Conservation (phyloP, 345 rosid species). For the Bruguiera parviflora region DNA sequence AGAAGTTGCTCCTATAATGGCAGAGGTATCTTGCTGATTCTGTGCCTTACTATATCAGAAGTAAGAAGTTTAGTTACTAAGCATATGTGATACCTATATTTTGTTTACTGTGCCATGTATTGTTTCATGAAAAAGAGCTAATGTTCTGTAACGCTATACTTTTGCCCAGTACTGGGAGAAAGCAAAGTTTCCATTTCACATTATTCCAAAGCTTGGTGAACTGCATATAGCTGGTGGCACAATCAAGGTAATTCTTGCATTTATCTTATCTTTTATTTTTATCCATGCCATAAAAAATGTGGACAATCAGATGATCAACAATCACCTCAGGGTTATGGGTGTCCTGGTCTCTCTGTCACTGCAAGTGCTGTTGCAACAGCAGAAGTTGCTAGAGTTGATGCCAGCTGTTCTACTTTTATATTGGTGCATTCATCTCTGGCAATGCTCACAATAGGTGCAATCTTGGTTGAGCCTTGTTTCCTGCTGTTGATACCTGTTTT, state of each 20-base stretch:
- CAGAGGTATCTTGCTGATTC: conserved; percentile 49
- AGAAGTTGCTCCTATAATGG: conserved; percentile 87
- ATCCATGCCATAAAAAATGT: not conserved
- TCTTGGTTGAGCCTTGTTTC: conserved; percentile 12
- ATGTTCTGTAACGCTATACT: not conserved
- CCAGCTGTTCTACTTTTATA: conserved; percentile 81
- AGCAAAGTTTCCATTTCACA: conserved; percentile 90
- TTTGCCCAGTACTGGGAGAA: conserved; percentile 91
- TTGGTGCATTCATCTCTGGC: conserved; percentile 89
- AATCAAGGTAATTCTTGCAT: conserved; percentile 55
- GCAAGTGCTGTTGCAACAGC: conserved; percentile 66
- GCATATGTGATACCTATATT: too few relatives aligned
- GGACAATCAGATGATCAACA: conserved; percentile 18
- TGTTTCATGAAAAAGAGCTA: too few relatives aligned
- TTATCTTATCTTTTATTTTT: not conserved
- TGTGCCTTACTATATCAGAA: not conserved
- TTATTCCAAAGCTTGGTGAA: conserved; percentile 71
- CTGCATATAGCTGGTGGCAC: conserved; percentile 75
- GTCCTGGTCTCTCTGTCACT: conserved; percentile 83
- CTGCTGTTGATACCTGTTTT: not conserved
- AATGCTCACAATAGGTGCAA: conserved; percentile 90
- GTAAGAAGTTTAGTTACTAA: too few relatives aligned
- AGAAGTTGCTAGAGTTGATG: conserved; percentile 96
- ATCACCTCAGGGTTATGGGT: conserved; percentile 76
- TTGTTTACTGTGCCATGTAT: too few relatives aligned